Conservation (phyloP, 2,329 filamentous ascomycete genomes). For the Hirsutella minnesotensis region DNA sequence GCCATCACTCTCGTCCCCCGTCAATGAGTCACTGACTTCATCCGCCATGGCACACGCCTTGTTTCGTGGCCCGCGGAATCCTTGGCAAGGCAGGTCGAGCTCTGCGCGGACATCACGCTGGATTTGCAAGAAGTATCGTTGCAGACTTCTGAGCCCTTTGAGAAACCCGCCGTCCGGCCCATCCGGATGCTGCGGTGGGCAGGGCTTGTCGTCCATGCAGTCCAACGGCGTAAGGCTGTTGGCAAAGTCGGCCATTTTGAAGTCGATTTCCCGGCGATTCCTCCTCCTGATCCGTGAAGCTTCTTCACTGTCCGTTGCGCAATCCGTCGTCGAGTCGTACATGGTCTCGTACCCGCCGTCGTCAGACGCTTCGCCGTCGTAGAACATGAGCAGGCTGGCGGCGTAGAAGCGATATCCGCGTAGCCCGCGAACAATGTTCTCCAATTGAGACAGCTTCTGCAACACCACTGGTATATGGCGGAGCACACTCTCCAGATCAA, state of each 20-base stretch:
- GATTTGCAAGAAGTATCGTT: slow-evolving; percentile 78
- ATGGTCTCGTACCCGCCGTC: slow-evolving; percentile 34
- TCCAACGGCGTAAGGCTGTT: slow-evolving; percentile 92
- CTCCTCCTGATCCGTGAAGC: slow-evolving; percentile 31
- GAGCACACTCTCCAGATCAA: slow-evolving; percentile 66
- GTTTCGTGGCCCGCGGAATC: slow-evolving; percentile 4
- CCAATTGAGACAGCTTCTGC: slow-evolving; percentile 70
- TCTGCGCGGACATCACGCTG: slow-evolving; percentile 59
- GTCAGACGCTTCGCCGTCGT: slow-evolving; percentile 67
- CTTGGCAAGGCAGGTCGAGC: slow-evolving; percentile 31
- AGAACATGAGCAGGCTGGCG: slow-evolving; percentile 87
- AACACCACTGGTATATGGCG: slow-evolving; percentile 82
- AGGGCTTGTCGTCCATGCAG: slow-evolving; percentile 46
- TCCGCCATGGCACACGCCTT: slow-evolving; percentile 11
- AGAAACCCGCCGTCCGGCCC: slow-evolving; percentile 84
- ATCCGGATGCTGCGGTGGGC: slow-evolving; percentile 69
- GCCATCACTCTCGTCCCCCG: slow-evolving; percentile 14
- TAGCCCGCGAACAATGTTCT: slow-evolving; percentile 68
- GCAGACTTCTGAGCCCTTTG: slow-evolving; percentile 66
- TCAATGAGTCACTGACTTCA: slow-evolving; percentile 12
- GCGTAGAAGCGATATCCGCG: slow-evolving; percentile 91
- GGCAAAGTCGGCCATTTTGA: slow-evolving; percentile 97
- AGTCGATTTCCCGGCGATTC: slow-evolving; percentile 58
- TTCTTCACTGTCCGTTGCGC: slow-evolving; percentile 46
- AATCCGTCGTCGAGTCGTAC: slow-evolving; percentile 47